A percentile compares a stretch with the other conserved stretches of the same genome.
Conservation (phyloP, 2,329 filamentous ascomycete species). For the Colletotrichum plurivorum region DNA sequence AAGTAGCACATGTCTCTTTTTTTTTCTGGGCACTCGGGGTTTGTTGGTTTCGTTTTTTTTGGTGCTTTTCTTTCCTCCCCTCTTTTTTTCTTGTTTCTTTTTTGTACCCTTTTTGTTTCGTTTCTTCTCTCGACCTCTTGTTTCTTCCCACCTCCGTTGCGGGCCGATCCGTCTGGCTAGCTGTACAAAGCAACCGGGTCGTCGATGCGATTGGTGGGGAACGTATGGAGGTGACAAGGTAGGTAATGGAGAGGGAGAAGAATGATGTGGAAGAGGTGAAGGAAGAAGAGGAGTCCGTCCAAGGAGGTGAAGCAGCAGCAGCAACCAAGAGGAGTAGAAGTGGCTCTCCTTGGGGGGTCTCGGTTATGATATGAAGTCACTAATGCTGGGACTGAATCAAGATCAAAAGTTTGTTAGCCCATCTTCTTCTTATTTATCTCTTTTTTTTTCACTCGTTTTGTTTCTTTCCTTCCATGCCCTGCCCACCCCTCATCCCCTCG, state of each 20-base stretch:
- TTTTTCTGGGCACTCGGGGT: background rate
- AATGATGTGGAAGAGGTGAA: slow-evolving; percentile 17
- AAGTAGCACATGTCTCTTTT: slow-evolving; percentile 88
- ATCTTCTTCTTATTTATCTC: slow-evolving; percentile 40
- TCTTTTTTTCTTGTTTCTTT: slow-evolving; percentile 1
- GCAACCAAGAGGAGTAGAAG: slow-evolving; percentile 36
- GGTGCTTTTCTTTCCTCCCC: background rate
- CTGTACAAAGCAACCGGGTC: slow-evolving; percentile 23
- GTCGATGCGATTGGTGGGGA: slow-evolving; percentile 32
- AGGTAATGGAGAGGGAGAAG: slow-evolving; percentile 8
- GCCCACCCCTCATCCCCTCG: slow-evolving; percentile 7
- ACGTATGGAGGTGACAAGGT: slow-evolving; percentile 28
- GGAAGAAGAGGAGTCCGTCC: slow-evolving; percentile 1
- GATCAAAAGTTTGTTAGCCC: slow-evolving; percentile 36
- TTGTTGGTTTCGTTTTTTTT: too few relatives aligned
- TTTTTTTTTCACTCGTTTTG: slow-evolving; percentile 18
- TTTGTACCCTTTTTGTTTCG: background rate
- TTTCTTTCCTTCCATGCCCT: slow-evolving; percentile 7
- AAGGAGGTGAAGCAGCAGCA: background rate
- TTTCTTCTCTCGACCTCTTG: background rate
- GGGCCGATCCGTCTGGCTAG: slow-evolving; percentile 38
- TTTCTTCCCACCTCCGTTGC: background rate
- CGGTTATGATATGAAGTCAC: slow-evolving; percentile 37
- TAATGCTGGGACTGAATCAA: slow-evolving; percentile 28
- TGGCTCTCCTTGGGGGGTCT: slow-evolving; percentile 34